A percentile compares a stretch with the other conserved stretches of the same genome.
These are phyloP conservation scores for Raphanus hybrid DNA, from an alignment of 441 rosid species.

Conservation along the genomic window DNA sequence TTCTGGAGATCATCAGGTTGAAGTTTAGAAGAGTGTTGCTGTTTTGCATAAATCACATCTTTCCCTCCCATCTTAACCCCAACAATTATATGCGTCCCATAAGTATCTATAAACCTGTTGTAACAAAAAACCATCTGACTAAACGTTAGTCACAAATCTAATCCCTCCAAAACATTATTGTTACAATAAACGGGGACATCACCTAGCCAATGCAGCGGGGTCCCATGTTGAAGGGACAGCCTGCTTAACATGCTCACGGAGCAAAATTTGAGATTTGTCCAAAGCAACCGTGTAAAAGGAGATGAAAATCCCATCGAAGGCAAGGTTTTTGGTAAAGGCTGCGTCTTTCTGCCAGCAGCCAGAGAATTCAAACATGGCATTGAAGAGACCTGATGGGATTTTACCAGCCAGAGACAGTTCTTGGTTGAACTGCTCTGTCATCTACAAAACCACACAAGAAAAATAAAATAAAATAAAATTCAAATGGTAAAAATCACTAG, in stretches of 20 bases:
- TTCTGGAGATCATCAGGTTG: constrained; percentile 81
- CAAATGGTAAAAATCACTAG: not conserved
- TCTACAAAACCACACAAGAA: constrained; percentile 49
- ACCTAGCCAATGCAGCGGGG: constrained; percentile 92
- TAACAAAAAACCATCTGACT: constrained; percentile 13
- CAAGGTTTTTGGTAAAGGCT: constrained; percentile 83
- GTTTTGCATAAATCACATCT: constrained; percentile 90
- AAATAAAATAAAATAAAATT: not conserved
- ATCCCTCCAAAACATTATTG: not conserved
- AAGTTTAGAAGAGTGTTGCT: constrained; percentile 79
- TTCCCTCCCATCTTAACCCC: constrained; percentile 98
- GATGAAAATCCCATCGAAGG: constrained; percentile 94
- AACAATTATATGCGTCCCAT: constrained; percentile 91
- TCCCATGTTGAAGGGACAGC: constrained; percentile 95
- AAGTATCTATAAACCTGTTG: constrained; percentile 80
- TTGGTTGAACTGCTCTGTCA: constrained; percentile 98
- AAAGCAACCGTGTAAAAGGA: constrained; percentile 84
- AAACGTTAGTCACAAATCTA: constrained; percentile 6
- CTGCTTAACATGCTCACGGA: constrained; percentile 76
- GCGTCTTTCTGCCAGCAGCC: constrained; percentile 97
- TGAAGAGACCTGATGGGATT: constrained; percentile 95
- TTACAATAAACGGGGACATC: constrained; percentile 28
- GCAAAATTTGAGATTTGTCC: constrained; percentile 82
- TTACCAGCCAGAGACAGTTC: constrained; percentile 88
- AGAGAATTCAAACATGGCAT: constrained; percentile 86